A percentile compares a stretch with the other conserved stretches of the same genome.
phyloP scores from a whole-genome alignment of 164 flowering plant genomes.

The Annona squamosa region DNA sequence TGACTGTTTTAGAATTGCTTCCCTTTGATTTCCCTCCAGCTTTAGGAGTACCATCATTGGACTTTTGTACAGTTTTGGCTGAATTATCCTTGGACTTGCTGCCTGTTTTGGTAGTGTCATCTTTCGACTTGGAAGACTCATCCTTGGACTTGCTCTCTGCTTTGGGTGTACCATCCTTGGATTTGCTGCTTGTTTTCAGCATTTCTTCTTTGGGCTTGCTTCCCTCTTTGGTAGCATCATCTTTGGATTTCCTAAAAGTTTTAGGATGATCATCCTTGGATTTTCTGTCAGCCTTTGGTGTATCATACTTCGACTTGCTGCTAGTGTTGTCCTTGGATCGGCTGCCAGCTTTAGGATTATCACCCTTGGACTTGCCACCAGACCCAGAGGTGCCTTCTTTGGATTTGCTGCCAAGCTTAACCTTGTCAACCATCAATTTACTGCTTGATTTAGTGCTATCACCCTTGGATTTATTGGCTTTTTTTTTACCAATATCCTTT shows the following conservation, averaged over 20 bases:
- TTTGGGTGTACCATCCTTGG: slow-evolving; percentile 11
- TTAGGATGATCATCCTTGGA: slow-evolving; percentile 24
- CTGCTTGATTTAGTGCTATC: slow-evolving; percentile 29
- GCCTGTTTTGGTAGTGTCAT: slow-evolving; percentile 12
- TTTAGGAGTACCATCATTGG: slow-evolving; percentile 23
- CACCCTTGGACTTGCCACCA: slow-evolving; percentile 30
- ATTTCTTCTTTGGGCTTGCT: slow-evolving; percentile 7
- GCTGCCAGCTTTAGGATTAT: slow-evolving; percentile 13
- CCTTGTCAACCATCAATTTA: slow-evolving; percentile 19
- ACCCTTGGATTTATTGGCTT: slow-evolving; percentile 46
- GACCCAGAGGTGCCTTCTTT: slow-evolving; percentile 20
- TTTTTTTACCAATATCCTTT: slow-evolving; percentile 30
- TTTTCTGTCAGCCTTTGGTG: slow-evolving; percentile 25
- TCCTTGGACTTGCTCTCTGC: slow-evolving; percentile 15
- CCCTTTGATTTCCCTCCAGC: background rate
- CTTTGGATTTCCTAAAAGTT: slow-evolving; percentile 25
- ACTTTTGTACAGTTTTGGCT: slow-evolving; percentile 9
- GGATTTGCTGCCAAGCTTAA: slow-evolving; percentile 25
- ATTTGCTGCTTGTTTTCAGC: slow-evolving; percentile 1
- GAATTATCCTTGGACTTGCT: slow-evolving; percentile 10
- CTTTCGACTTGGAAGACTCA: slow-evolving; percentile 10
- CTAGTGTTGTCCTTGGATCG: slow-evolving; percentile 26
- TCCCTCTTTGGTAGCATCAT: slow-evolving; percentile 20
- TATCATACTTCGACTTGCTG: slow-evolving; percentile 24
- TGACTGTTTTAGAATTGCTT: background rate